Evolutionary conservation across 1,284 basidiomycete genomes (phyloP).

Genomic region (Chiua sp.): DNA sequence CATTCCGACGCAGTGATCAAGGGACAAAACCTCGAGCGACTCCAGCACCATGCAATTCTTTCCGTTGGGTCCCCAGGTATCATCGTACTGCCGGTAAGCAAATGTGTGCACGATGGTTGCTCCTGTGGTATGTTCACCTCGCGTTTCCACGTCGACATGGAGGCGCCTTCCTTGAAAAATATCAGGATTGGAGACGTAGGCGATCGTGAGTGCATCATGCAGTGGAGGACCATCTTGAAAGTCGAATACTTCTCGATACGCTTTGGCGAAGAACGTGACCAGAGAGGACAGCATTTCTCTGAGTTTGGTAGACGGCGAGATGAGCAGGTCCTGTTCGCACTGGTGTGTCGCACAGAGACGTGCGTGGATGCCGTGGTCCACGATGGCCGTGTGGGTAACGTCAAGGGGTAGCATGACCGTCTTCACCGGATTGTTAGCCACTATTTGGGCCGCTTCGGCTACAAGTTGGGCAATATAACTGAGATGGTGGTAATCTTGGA

Average conservation of each 20-base stretch:
- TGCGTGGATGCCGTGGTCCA: constrained; percentile 57
- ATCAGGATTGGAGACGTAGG: constrained; percentile 68
- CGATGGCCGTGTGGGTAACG: constrained; percentile 84
- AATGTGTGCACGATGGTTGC: constrained; percentile 81
- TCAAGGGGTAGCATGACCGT: constrained; percentile 83
- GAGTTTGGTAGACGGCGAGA: constrained; percentile 50
- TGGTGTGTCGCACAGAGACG: constrained; percentile 52
- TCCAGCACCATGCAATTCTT: constrained; percentile 78
- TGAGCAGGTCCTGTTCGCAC: no score
- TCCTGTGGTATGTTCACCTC: constrained; percentile 64
- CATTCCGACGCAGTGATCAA: not conserved
- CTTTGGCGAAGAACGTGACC: constrained; percentile 70
- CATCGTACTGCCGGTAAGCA: constrained; percentile 60
- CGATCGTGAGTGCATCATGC: constrained; percentile 82
- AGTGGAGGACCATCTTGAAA: constrained; percentile 76
- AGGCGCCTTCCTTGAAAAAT: constrained; percentile 67
- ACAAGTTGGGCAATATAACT: not conserved
- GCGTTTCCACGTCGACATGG: constrained; percentile 81
- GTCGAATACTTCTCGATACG: constrained; percentile 72
- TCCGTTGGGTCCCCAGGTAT: constrained; percentile 68
- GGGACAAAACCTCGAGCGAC: constrained; percentile 59
- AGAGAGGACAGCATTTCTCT: constrained; percentile 77
- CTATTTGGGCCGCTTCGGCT: constrained; percentile 85
- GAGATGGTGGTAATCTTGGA: not conserved
- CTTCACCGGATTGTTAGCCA: constrained; percentile 62